Conservation (phyloP, 1,284 basidiomycete genomes). For the Meira nashicola region DNA sequence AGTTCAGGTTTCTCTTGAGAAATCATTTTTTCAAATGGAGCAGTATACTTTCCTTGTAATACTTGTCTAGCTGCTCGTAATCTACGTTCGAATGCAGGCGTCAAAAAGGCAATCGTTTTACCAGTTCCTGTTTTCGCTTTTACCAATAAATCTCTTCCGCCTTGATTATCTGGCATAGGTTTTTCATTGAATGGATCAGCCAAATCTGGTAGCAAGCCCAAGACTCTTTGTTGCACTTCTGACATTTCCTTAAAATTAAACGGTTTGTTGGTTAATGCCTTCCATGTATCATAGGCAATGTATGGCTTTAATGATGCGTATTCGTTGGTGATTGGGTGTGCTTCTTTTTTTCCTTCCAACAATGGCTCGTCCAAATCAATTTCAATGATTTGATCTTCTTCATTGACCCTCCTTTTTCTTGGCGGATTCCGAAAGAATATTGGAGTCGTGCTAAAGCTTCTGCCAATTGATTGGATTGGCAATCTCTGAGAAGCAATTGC, state of each 20-base stretch:
- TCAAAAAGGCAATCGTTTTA: conserved; percentile 52
- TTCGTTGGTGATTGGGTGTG: not conserved
- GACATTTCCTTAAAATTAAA: conserved; percentile 75
- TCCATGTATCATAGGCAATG: conserved; percentile 28
- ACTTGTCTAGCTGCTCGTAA: conserved; percentile 41
- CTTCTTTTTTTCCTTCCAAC: too few species aligned
- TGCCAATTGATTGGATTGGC: too few species aligned
- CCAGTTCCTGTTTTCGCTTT: conserved; percentile 53
- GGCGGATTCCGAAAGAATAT: too few species aligned
- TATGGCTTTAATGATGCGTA: conserved; percentile 37
- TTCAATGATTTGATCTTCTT: too few species aligned
- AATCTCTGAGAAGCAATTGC: too few species aligned
- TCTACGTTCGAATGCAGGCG: conserved; percentile 50
- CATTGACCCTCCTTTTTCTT: too few species aligned
- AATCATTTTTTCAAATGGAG: conserved; percentile 29
- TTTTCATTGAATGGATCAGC: conserved; percentile 17
- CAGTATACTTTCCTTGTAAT: conserved; percentile 21
- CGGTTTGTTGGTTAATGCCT: conserved; percentile 57
- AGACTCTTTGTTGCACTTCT: conserved; percentile 75
- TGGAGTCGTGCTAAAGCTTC: too few species aligned
- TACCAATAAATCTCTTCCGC: conserved; percentile 47
- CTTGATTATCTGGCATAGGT: conserved; percentile 40
- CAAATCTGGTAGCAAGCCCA: conserved; percentile 60
- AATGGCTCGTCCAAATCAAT: too few species aligned
- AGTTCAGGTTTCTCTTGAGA: conserved; percentile 45